These are phyloP conservation scores for Colletotrichum trifolii DNA, from an alignment of 2,329 filamentous ascomycete genomes.

Conservation along the genomic window DNA sequence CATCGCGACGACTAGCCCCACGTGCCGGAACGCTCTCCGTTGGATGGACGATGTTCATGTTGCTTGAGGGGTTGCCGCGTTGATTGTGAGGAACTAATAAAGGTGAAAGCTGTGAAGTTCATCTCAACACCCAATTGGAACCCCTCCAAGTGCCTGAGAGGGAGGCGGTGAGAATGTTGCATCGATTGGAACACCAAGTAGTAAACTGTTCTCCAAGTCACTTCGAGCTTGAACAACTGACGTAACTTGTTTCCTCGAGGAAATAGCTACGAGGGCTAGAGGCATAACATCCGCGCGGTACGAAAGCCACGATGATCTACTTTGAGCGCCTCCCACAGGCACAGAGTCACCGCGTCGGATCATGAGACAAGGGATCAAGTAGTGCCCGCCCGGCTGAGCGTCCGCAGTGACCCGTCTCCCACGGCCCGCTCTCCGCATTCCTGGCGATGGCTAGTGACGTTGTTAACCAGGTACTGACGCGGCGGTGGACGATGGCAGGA, in stretches of 20 bases:
- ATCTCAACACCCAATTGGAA: too few relatives aligned
- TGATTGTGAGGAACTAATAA: too few relatives aligned
- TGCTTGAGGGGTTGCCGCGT: too few relatives aligned
- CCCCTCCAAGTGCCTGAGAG: too few relatives aligned
- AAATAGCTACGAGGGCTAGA: neutral
- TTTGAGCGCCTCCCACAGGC: neutral
- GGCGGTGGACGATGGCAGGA: neutral
- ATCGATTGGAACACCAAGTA: too few relatives aligned
- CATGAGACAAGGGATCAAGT: slow-evolving; percentile 22
- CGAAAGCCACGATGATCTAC: neutral
- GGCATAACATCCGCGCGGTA: neutral
- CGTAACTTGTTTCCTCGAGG: neutral
- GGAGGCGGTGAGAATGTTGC: too few relatives aligned
- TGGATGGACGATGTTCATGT: too few relatives aligned
- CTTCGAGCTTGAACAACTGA: too few relatives aligned
- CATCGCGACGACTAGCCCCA: slow-evolving; percentile 8
- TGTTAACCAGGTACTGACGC: neutral
- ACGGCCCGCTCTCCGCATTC: slow-evolving; percentile 12
- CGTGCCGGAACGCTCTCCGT: slow-evolving; percentile 5
- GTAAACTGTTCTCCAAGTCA: too few relatives aligned
- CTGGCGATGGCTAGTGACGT: too few relatives aligned
- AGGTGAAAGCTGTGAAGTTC: too few relatives aligned
- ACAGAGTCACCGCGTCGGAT: slow-evolving; percentile 1
- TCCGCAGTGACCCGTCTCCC: neutral
- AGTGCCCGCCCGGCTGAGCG: neutral